These are phyloP conservation scores for Tothia fuscella DNA, from an alignment of 2,329 filamentous ascomycete genomes.

Conservation along the genomic window DNA sequence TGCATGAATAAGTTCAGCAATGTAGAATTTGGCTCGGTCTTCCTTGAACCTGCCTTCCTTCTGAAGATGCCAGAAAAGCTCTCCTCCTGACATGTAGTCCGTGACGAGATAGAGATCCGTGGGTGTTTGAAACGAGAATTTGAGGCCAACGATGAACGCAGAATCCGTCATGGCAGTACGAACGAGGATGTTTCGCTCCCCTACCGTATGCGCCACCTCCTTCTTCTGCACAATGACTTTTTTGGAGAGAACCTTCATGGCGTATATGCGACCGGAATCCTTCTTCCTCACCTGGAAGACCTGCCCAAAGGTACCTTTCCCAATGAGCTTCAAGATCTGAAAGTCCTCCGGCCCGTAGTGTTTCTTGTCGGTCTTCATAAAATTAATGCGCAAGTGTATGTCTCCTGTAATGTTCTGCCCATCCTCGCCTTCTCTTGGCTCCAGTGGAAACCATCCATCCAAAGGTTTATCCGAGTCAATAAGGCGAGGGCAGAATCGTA, in stretches of 20 bases:
- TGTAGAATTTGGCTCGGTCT: constrained; percentile 94
- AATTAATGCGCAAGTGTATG: constrained; percentile 74
- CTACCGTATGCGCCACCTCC: constrained; percentile 92
- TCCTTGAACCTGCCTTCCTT: constrained; percentile 95
- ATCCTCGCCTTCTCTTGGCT: constrained; percentile 68
- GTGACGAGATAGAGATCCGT: constrained; percentile 97
- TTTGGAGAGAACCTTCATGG: constrained; percentile 98
- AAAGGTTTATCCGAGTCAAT: constrained; percentile 58
- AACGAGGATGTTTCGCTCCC: constrained; percentile 93
- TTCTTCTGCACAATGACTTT: constrained; percentile 99
- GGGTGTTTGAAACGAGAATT: constrained; percentile 97
- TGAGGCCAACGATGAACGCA: constrained; percentile 93
- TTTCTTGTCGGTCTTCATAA: constrained; percentile 77
- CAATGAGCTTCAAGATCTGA: constrained; percentile 88
- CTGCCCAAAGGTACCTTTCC: constrained; percentile 95
- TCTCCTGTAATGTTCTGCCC: constrained; percentile 68
- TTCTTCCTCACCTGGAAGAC: constrained; percentile 98
- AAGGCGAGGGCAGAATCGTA: constrained; percentile 64
- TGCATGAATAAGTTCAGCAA: constrained; percentile 89
- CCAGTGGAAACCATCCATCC: constrained; percentile 75
- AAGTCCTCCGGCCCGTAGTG: constrained; percentile 94
- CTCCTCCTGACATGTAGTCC: constrained; percentile 98
- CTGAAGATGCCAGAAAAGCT: constrained; percentile 97
- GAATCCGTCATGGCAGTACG: constrained; percentile 92
- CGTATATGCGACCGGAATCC: constrained; percentile 90